Evolutionary conservation across 1,284 basidiomycete genomes (phyloP), one percentile per base, ranked within the genome.

Genomic region (Sporisorium reilianum): DNA sequence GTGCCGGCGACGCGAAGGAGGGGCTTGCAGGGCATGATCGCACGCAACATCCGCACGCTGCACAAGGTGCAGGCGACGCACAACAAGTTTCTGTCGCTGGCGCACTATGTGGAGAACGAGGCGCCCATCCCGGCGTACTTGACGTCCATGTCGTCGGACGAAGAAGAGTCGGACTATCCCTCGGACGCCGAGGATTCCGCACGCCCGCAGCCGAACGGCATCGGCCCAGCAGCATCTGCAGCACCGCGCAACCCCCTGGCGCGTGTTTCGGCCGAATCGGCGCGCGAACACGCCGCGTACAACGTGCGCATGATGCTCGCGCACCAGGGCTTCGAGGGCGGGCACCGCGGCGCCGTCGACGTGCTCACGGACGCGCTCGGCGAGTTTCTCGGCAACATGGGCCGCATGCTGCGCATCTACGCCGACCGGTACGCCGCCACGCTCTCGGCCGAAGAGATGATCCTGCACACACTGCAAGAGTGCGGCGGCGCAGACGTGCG

Each of bases 381-480:
- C 0, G 93, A 96, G 78, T 97, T 93, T 85, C 81, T 98, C 1
- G 86, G 89, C 42, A 96, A 94, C 79, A 88, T 98, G 36, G 96
- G 95, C 2, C 88, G 91, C 50, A 96, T 94, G 12, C 89, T 97
- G 57, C 89, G 91, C 46, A 91, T 92, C 79, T 87, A 95, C 66
- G 87, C 89, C 23, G 96, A 98, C 84, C 92, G 92, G 76, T 93
- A 93, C 85, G 89, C 89, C 0, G 86, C 88, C 45, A 88, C 88
- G 46, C 93, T 97, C 91, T 90, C 90, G 5, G 85, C 92, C 0
- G 93, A 96, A 92, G 94, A 97, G 89, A 94, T 97, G 52, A 90
- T 97, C 34, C 87, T 95, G 4, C 94, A 96, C 84, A 92, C 92
- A 0, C 87, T 98, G 14, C 92, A 94, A 71, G 93, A 96, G 85